Conservation (phyloP, 495 filamentous ascomycete genomes). For the Xylona heveae region DNA sequence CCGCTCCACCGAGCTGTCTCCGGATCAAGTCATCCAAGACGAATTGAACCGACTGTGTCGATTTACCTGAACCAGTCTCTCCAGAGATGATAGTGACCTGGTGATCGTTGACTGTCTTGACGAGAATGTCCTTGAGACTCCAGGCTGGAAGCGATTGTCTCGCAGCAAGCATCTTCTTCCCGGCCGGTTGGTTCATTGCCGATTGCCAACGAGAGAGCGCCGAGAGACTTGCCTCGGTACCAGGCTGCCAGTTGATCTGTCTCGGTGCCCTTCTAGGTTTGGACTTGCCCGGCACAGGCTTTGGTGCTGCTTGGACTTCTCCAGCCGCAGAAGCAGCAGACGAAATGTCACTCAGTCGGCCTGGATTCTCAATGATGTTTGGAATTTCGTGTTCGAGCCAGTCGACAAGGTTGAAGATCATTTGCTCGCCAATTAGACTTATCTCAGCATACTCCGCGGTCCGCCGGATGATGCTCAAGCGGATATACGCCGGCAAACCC, state of each 20-base stretch:
- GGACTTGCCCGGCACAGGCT: slow-evolving; percentile 1
- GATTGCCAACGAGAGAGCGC: slow-evolving; percentile 29
- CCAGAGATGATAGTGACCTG: slow-evolving; percentile 93
- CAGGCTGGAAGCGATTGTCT: slow-evolving; percentile 70
- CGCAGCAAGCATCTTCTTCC: slow-evolving; percentile 47
- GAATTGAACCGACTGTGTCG: slow-evolving; percentile 92
- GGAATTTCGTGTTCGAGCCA: slow-evolving; percentile 71
- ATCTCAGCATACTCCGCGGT: slow-evolving; percentile 43
- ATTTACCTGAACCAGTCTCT: slow-evolving; percentile 93
- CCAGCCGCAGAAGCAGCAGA: background rate
- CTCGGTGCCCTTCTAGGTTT: slow-evolving; percentile 6
- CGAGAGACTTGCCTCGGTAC: slow-evolving; percentile 19
- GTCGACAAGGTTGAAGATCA: slow-evolving; percentile 75
- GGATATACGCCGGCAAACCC: slow-evolving; percentile 73
- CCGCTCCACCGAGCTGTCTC: slow-evolving; percentile 44
- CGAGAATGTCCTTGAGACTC: slow-evolving; percentile 55
- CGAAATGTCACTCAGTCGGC: slow-evolving; percentile 52
- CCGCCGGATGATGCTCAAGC: slow-evolving; percentile 69
- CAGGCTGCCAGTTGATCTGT: slow-evolving; percentile 16
- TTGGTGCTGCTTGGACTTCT: background rate
- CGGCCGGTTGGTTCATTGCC: slow-evolving; percentile 30
- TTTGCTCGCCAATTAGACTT: slow-evolving; percentile 55
- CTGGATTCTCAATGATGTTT: slow-evolving; percentile 58
- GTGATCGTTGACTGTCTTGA: slow-evolving; percentile 44
- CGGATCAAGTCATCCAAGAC: slow-evolving; percentile 80